Evolutionary conservation across 2,329 filamentous ascomycete genomes (phyloP).

Genomic region (Fusarium pininemorale): DNA sequence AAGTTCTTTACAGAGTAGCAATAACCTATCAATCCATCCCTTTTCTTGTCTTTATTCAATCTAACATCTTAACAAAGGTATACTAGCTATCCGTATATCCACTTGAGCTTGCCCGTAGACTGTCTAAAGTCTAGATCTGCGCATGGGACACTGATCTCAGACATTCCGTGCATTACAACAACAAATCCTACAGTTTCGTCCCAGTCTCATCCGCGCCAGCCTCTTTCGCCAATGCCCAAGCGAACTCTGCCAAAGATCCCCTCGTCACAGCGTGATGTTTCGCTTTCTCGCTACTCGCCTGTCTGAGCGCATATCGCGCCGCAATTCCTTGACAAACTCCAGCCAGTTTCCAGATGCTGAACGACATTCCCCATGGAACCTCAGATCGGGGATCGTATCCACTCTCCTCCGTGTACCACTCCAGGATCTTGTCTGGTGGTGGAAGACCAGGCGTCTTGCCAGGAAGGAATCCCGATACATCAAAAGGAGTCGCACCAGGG

Average conservation of each 20-base stretch:
- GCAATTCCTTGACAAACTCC: constrained; percentile 88
- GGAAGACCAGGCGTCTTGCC: constrained; percentile 72
- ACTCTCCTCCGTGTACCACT: constrained; percentile 58
- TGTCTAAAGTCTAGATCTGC: background rate
- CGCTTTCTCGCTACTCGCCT: constrained; percentile 89
- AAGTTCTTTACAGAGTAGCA: background rate
- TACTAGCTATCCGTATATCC: background rate
- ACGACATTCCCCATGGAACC: constrained; percentile 69
- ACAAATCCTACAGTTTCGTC: constrained; percentile 40
- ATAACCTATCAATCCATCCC: background rate
- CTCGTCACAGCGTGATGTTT: constrained; percentile 75
- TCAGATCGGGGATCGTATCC: constrained; percentile 75
- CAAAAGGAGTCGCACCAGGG: constrained; percentile 37
- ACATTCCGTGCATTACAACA: background rate
- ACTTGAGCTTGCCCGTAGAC: background rate
- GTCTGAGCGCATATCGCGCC: constrained; percentile 81
- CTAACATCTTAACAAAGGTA: background rate
- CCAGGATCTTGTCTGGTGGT: constrained; percentile 51
- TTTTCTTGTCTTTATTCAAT: background rate
- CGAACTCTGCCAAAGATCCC: constrained; percentile 77
- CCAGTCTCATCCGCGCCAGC: constrained; percentile 42
- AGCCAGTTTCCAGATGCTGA: constrained; percentile 68
- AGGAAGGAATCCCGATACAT: constrained; percentile 65
- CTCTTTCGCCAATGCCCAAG: constrained; percentile 76
- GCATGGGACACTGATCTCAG: background rate